These are phyloP conservation scores for Arthroderma sp. DNA, from an alignment of 2,329 filamentous ascomycete genomes.

Conservation along the genomic window DNA sequence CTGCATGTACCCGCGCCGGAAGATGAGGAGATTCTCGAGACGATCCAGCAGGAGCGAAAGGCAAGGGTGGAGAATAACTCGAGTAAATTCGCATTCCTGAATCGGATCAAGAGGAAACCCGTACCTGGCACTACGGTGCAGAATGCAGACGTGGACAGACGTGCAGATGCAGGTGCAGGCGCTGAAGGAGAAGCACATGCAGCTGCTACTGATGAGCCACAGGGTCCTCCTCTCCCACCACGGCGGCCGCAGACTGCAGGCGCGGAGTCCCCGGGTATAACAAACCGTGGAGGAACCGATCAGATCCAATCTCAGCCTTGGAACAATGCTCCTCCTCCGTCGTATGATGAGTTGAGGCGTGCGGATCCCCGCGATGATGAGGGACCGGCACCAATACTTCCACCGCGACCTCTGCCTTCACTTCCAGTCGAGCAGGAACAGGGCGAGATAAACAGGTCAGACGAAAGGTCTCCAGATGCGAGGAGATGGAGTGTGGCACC, in stretches of 20 bases:
- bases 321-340: background rate
- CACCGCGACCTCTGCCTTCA: constrained; percentile 3
- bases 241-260: background rate
- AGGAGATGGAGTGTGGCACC: constrained; percentile 4
- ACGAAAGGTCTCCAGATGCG: background rate
- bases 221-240: background rate
- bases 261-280: background rate
- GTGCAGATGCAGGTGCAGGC: background rate
- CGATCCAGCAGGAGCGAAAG: constrained; percentile 23
- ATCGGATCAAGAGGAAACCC: constrained; percentile 28
- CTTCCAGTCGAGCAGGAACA: background rate
- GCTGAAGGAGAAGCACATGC: background rate
- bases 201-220: background rate
- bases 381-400: constrained; percentile 1
- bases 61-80: constrained; percentile 1
- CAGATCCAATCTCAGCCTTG: no score
- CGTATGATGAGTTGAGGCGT: background rate
- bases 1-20: constrained; percentile 61
- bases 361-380: no score
- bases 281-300: no score
- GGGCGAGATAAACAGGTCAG: background rate
- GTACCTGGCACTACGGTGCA: constrained; percentile 14
- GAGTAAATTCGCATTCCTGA: constrained; percentile 16
- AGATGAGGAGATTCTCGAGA: constrained; percentile 34
- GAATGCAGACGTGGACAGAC: background rate